Conservation (phyloP, 805 yeast genomes). For the Saturnispora dispora region DNA sequence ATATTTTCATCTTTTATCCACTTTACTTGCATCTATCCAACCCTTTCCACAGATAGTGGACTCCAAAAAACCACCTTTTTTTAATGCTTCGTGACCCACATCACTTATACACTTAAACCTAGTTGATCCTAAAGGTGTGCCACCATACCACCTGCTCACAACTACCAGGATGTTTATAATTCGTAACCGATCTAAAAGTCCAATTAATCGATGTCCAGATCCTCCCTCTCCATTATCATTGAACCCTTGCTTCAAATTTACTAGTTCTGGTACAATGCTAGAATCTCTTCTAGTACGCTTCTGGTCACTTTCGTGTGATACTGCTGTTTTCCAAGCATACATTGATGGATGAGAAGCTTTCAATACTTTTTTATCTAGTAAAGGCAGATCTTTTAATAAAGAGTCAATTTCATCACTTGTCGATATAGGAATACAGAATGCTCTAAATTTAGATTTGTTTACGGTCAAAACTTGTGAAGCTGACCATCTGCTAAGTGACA, state of each 20-base stretch:
- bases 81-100: slow-evolving; percentile 44
- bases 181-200: slow-evolving; percentile 41
- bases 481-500: slow-evolving; percentile 27
- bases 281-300: neutral
- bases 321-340: slow-evolving; percentile 57
- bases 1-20: neutral
- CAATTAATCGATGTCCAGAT: slow-evolving; percentile 54
- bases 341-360: slow-evolving; percentile 68
- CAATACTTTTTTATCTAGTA: slow-evolving; percentile 36
- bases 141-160: slow-evolving; percentile 80
- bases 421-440: slow-evolving; percentile 38
- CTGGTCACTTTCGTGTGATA: neutral
- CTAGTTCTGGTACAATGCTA: slow-evolving; percentile 14
- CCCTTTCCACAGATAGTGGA: neutral
- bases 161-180: slow-evolving; percentile 51
- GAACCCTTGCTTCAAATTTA: slow-evolving; percentile 43
- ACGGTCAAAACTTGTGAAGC: slow-evolving; percentile 34
- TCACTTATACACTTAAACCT: slow-evolving; percentile 60
- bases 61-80: slow-evolving; percentile 27
- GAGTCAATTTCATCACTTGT: slow-evolving; percentile 34
- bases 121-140: slow-evolving; percentile 61
- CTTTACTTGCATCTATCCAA: slow-evolving; percentile 12
- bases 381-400: slow-evolving; percentile 34
- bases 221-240: slow-evolving; percentile 70
- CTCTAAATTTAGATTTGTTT: slow-evolving; percentile 61